A percentile compares a stretch with the other conserved stretches of the same genome.
These are phyloP conservation scores for Verticillium tricorpus DNA, from an alignment of 2,329 filamentous ascomycete genomes.

Conservation along the genomic window DNA sequence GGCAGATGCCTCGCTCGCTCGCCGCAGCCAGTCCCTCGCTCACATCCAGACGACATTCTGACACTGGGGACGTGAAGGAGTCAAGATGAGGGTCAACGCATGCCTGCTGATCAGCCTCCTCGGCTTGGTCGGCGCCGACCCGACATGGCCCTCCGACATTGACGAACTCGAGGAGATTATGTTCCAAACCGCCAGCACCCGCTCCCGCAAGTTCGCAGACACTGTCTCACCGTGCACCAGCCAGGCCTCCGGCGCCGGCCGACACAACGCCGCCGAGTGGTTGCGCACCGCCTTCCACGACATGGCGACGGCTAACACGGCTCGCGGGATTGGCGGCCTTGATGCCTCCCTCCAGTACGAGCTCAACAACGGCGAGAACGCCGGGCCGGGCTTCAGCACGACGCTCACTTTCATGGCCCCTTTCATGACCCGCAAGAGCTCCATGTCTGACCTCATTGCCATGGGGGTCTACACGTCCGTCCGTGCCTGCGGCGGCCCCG, in stretches of 20 bases:
- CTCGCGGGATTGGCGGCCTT: slow-evolving; percentile 45
- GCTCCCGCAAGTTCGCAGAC: slow-evolving; percentile 49
- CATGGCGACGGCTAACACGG: slow-evolving; percentile 50
- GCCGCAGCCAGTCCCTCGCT: too few relatives aligned
- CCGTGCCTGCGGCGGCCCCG: slow-evolving; percentile 53
- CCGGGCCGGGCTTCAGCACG: slow-evolving; percentile 48
- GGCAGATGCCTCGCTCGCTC: neutral
- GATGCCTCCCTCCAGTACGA: slow-evolving; percentile 60
- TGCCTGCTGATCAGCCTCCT: slow-evolving; percentile 28
- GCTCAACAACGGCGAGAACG: slow-evolving; percentile 49
- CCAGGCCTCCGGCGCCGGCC: slow-evolving; percentile 47
- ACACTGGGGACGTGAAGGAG: neutral
- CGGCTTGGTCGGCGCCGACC: slow-evolving; percentile 38
- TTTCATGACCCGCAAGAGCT: slow-evolving; percentile 45
- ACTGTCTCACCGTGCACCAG: slow-evolving; percentile 53
- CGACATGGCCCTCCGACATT: slow-evolving; percentile 55
- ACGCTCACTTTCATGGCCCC: slow-evolving; percentile 50
- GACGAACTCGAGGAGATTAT: slow-evolving; percentile 63
- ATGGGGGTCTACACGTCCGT: slow-evolving; percentile 54
- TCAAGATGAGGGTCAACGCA: slow-evolving; percentile 22
- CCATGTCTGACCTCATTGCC: slow-evolving; percentile 54
- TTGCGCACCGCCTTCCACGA: slow-evolving; percentile 58
- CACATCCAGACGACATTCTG: neutral
- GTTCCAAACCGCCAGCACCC: slow-evolving; percentile 52
- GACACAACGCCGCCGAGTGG: slow-evolving; percentile 58